A percentile compares a stretch with the other conserved stretches of the same genome.
phyloP scores from a whole-genome alignment of 129 eudicot species.

The Mikania micrantha region DNA sequence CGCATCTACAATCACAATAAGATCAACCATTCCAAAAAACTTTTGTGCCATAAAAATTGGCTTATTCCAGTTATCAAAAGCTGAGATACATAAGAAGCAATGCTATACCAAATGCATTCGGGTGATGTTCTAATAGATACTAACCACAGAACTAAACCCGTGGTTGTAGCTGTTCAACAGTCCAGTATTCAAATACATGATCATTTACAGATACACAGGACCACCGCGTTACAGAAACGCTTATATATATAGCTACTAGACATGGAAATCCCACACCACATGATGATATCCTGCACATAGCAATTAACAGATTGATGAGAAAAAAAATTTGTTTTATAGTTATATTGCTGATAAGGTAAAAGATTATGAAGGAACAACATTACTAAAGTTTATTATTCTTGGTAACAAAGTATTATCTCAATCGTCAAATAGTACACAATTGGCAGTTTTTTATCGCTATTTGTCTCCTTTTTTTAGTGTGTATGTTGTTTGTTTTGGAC shows the following conservation, averaged over 20 bases:
- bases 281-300: conserved; percentile 22
- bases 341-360: background rate
- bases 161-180: background rate
- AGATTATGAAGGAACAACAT: background rate
- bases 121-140: background rate
- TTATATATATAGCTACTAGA: background rate
- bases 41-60: background rate
- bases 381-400: background rate
- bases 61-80: background rate
- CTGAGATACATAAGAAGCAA: background rate
- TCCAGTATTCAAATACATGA: conserved; percentile 7
- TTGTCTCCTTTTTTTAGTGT: no score
- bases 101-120: conserved; percentile 3
- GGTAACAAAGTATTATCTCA: no score
- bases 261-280: background rate
- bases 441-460: no score
- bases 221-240: background rate
- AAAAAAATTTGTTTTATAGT: no score
- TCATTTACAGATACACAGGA: background rate
- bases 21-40: background rate
- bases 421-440: no score
- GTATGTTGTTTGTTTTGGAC: no score
- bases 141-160: background rate
- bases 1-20: background rate
- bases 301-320: background rate